phyloP scores from a whole-genome alignment of 768 basidiomycete species.

The Hypholoma sublateritium region DNA sequence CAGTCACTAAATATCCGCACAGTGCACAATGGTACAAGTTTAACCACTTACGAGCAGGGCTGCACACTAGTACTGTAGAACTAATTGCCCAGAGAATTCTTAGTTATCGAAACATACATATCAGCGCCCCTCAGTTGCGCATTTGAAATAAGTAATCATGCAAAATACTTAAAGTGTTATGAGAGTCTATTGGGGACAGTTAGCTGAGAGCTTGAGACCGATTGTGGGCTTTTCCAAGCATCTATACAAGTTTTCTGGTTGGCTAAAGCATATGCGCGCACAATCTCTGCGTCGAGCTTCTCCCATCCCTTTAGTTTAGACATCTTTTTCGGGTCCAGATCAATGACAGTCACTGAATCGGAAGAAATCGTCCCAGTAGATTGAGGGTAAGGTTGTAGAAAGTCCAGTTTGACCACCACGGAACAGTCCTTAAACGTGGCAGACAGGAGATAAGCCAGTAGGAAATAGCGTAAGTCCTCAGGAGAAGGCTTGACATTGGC shows the following conservation, averaged over 20 bases:
- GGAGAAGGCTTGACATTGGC: conserved; percentile 39
- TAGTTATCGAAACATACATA: no score
- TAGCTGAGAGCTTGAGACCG: not conserved
- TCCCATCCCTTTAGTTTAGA: conserved; percentile 69
- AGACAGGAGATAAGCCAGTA: conserved; percentile 80
- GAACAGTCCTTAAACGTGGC: conserved; percentile 99
- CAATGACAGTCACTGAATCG: conserved; percentile 66
- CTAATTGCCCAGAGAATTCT: no score
- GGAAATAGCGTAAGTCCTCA: conserved; percentile 56
- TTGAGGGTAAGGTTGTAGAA: conserved; percentile 21
- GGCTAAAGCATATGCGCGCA: conserved; percentile 18
- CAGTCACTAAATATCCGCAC: no score
- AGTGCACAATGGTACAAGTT: no score
- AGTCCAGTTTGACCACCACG: conserved; percentile 36
- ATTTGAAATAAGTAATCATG: no score
- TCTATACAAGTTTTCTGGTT: conserved; percentile 34
- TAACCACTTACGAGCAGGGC: no score
- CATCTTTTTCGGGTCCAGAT: conserved; percentile 81
- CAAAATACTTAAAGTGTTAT: no score
- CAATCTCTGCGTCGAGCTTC: conserved; percentile 68
- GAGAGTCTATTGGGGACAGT: not conserved
- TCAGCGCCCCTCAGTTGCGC: no score
- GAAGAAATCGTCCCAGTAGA: conserved; percentile 13
- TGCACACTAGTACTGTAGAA: no score
- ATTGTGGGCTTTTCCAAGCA: conserved; percentile 13